phyloP scores from a whole-genome alignment of 176 grass and related monocot species.

The Zizania latifolia region DNA sequence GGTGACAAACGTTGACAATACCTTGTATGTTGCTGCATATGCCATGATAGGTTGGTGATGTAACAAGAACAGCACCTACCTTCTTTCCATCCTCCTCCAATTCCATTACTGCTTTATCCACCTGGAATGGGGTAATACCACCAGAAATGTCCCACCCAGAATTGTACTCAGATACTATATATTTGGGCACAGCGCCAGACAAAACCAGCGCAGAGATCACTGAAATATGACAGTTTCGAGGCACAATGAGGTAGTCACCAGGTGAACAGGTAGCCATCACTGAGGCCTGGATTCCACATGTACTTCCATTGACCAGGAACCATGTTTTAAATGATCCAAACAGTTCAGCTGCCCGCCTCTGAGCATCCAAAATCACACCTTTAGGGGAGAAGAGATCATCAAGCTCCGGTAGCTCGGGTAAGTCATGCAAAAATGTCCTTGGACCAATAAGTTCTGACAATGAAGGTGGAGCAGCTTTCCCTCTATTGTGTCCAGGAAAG shows the following conservation, averaged over 20 bases:
- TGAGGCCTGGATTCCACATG: conserved; percentile 80
- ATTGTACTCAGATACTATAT: conserved; percentile 78
- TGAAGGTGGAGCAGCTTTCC: conserved; percentile 49
- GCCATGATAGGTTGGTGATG: conserved; percentile 86
- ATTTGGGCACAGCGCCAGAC: conserved; percentile 64
- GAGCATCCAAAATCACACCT: conserved; percentile 70
- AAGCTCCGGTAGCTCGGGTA: conserved; percentile 74
- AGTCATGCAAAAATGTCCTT: conserved; percentile 47
- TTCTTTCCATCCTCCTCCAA: conserved; percentile 38
- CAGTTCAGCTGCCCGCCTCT: conserved; percentile 42
- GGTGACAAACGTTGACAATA: conserved; percentile 46
- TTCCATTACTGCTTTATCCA: conserved; percentile 51
- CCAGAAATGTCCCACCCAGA: conserved; percentile 70
- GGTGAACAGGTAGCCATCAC: conserved; percentile 84
- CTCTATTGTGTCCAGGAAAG: conserved; percentile 83
- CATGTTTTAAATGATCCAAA: conserved; percentile 76
- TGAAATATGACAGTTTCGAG: conserved; percentile 79
- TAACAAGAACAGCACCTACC: conserved; percentile 69
- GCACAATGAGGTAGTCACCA: conserved; percentile 53
- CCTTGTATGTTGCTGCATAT: conserved; percentile 74
- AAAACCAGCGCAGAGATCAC: conserved; percentile 70
- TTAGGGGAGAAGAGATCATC: conserved; percentile 81
- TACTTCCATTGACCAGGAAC: conserved; percentile 82
- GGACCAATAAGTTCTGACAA: conserved; percentile 43
- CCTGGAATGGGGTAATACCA: conserved; percentile 46